phyloP scores from a whole-genome alignment of 1,284 basidiomycete genomes.

The Cutaneotrichosporon dermatis region DNA sequence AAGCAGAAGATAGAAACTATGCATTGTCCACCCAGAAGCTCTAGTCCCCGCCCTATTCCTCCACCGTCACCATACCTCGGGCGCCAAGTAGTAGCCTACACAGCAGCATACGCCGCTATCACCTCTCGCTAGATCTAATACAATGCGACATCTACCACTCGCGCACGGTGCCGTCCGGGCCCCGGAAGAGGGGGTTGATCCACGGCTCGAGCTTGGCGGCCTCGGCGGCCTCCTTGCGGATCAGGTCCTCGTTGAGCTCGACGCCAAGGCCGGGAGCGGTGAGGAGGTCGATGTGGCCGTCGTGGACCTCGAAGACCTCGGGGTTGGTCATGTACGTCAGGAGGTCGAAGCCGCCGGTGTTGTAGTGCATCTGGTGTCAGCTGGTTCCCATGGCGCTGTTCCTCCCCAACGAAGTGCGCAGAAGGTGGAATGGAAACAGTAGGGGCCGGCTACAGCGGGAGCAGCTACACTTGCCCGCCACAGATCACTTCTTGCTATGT shows the following conservation, averaged over 20 bases:
- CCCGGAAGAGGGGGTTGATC: conserved; percentile 63
- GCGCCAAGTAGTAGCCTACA: no score
- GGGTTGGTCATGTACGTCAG: conserved; percentile 58
- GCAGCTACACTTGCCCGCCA: no score
- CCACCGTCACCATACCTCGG: no score
- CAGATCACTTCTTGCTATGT: background rate
- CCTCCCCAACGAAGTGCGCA: no score
- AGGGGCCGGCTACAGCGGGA: no score
- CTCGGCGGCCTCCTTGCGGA: conserved; percentile 54
- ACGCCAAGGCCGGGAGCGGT: conserved; percentile 65
- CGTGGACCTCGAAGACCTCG: conserved; percentile 59
- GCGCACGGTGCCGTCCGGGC: conserved; percentile 55
- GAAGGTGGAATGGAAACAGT: no score
- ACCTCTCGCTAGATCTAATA: background rate
- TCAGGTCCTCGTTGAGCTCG: conserved; percentile 62
- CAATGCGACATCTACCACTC: conserved; percentile 53
- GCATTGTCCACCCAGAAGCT: background rate
- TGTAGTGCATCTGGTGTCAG: conserved; percentile 62
- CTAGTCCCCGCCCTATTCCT: no score
- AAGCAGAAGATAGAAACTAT: background rate
- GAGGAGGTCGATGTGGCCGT: conserved; percentile 59
- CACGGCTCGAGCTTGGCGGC: conserved; percentile 49
- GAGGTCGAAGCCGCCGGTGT: conserved; percentile 61
- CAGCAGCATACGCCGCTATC: no score
- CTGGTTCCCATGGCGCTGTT: no score